Conservation (phyloP, 768 basidiomycete genomes). For the Scleroderma bovista region DNA sequence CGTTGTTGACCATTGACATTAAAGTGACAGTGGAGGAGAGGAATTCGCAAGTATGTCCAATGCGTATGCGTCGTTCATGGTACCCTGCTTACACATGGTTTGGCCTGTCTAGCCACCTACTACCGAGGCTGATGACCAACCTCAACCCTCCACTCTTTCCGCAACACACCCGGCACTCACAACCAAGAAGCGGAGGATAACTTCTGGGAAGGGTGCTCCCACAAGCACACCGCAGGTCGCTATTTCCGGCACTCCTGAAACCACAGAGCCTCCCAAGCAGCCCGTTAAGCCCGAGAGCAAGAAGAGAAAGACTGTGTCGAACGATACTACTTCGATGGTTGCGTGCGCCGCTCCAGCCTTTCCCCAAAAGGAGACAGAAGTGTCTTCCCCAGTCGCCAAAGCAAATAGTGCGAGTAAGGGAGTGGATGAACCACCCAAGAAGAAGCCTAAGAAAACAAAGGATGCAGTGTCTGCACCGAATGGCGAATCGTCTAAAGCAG, state of each 20-base stretch:
- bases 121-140: neutral
- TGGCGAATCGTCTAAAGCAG: neutral
- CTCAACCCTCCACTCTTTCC: neutral
- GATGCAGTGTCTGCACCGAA: neutral
- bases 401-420: no score
- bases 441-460: neutral
- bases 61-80: neutral
- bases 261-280: neutral
- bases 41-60: neutral
- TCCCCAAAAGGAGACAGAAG: neutral
- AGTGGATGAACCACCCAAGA: neutral
- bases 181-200: constrained; percentile 8
- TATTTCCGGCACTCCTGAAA: neutral
- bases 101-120: neutral
- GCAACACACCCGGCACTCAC: neutral
- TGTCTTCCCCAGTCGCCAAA: neutral
- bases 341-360: neutral
- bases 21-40: constrained; percentile 20
- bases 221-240: constrained; percentile 8
- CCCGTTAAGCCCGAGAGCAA: neutral
- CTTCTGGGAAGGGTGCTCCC: neutral
- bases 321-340: constrained; percentile 1
- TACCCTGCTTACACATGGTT: neutral
- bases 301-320: constrained; percentile 9
- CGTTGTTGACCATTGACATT: constrained; percentile 34